These are phyloP conservation scores for Aspergillus hancockii DNA, from an alignment of 495 filamentous ascomycete species.

Conservation along the genomic window DNA sequence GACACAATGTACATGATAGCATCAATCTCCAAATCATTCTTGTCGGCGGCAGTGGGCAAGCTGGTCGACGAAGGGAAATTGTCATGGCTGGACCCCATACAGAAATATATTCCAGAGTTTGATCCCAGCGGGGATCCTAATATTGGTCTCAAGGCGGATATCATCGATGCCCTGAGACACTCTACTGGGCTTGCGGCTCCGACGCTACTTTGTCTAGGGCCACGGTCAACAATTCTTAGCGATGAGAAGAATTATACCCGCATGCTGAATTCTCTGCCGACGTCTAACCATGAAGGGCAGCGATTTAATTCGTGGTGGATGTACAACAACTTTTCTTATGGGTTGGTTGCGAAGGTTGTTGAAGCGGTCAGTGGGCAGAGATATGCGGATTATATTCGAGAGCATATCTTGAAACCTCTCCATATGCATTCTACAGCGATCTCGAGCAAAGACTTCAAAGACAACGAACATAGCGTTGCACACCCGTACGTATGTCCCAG, in stretches of 20 bases:
- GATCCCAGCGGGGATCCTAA: background rate
- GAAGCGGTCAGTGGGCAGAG: background rate
- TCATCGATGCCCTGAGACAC: background rate
- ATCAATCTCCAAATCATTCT: no score
- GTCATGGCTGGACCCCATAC: no score
- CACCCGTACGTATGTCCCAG: background rate
- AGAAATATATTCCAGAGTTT: background rate
- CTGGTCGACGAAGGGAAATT: no score
- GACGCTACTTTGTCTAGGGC: background rate
- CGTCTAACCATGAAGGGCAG: slow-evolving; percentile 3
- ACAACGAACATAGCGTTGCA: background rate
- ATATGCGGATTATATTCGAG: background rate
- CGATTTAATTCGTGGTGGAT: slow-evolving; percentile 5
- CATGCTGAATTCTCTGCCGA: background rate
- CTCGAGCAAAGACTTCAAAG: background rate
- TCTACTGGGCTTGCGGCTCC: background rate
- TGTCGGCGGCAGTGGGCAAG: no score
- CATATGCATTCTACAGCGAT: background rate
- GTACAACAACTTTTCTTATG: slow-evolving; percentile 1
- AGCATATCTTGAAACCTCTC: background rate
- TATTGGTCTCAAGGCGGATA: background rate
- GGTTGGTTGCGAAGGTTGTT: background rate
- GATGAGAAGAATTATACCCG: background rate
- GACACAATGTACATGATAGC: no score
- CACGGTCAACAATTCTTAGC: background rate